Evolutionary conservation across 768 basidiomycete genomes (phyloP), one percentile per base, ranked within the genome.

Genomic region (Pholiota microspora): DNA sequence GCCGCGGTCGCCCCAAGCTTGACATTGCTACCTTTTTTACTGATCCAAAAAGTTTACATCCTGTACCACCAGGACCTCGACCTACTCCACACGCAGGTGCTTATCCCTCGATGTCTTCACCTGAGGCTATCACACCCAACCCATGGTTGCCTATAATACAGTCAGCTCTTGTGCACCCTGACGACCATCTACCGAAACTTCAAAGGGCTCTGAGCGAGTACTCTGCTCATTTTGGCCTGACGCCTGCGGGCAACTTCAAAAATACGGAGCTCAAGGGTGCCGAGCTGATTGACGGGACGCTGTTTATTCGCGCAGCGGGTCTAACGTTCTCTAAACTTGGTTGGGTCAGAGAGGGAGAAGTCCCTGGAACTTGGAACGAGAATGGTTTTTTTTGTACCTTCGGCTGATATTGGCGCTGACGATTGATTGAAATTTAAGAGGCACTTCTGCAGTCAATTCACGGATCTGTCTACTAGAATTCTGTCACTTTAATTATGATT

Each of bases 61-160:
- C 56, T 53, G 44, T 47, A 5, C 53, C 62, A 8, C 55, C 61
- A 18, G 59, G 64, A 7, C 81, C 74, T 1, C 52, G 44, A n/a
- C 53, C 45, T 3, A 50, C 34, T 21, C 49, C 45, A 15, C 24
- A 49, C n/a, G 21, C 50, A 21, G 34, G n/a, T 7, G 27, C 24
- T 72, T 59, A 38, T 59, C 56, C 31, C 54, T 67, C 45, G 67
- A 70, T 23, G 72, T 79, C 24, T 65, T 63, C 8, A 67, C 65
- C 49, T 69, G 45, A 51, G n/a, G 40, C 57, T 7, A 7, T 27
- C 27, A 45, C 32, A 4, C 25, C 28, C 27, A 84, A 87, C 56
- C 73, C 80, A 2, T 89, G 86, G 88, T 72, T 80, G 10, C 70
- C 79, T 15, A 67, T 88, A 54, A 63, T 87, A 28, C 72, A 83